Base-by-base conservation (phyloP, 345 rosid genomes). In the Rhodamnia rubescens region DNA sequence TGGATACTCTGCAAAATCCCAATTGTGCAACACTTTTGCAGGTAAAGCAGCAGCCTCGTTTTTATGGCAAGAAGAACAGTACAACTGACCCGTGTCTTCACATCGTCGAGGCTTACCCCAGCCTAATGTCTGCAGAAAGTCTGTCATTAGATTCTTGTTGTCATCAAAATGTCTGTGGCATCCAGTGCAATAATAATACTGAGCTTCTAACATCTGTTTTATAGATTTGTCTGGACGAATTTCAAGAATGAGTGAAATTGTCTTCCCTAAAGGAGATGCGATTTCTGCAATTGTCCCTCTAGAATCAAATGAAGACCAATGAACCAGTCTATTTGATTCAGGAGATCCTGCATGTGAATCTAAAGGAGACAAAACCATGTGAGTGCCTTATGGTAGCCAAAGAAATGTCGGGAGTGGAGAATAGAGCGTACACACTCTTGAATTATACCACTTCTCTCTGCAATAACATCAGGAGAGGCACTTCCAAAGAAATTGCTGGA, bases 61-160 rank as follows among this genome's bases (percentile, higher is more conserved):
- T 86, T 94, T 89, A 88, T 97, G 99, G 89, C 99, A 97, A 47
- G 95, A 89, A 86, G 96, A 95, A 89, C 99, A 97, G 89, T 93
- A 97, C 87, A 96, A 86, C 49, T 96, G 99, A 87, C 97, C 97
- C 29, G 98, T 93, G 91, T 95, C 96, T 85, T 96, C 97, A 84
- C 99, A 97, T 88, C 92, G 92, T 64, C 95, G 91, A 88, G 99
- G 98, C 87, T 93, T 96, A 85, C 98, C 98, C 98, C 98, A 96
- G 40, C 99, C 96, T 88, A 96, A 89, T 58, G 94, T 90, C 88
- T 92, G 94, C 61, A 92, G 93, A 86, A 97, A 90, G 88, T 95
- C 98, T 32, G n/a, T 88, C 88, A 96, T 90, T 57, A 96, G 89
- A 89, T 95, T 96, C 85, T 89, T 90, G 82, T 94, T 94, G 87